Base-by-base conservation (phyloP, 2,329 filamentous ascomycete genomes). In the Harringtonia aguacate region DNA sequence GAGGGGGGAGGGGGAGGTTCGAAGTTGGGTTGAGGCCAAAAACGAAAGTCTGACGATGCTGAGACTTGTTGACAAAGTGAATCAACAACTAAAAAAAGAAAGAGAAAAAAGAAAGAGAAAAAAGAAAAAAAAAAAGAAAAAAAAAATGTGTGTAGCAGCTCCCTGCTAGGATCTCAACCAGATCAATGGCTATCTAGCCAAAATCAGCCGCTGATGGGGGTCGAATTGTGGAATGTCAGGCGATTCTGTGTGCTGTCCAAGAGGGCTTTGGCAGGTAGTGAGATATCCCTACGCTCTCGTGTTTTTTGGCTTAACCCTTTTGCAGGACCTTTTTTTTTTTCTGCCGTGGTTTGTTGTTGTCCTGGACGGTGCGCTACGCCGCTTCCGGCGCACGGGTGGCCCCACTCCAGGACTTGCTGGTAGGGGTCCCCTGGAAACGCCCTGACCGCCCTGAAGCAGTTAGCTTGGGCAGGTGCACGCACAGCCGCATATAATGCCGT, bases 301-400 rank as follows among this genome's bases (percentile, higher is more conserved):
- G 21, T 29, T 39, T 44, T 39, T 35, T 39, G 18, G 29, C 15
- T n/a, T n/a, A n/a, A n/a, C n/a, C n/a, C n/a, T 24, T 27, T 27
- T 27, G 24, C 28, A 30, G 28, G 27, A 28, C 35, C 28, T 36
- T 42, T 44, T 44, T 45, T 36, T 42, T 44, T 44, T 45, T 45
- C 28, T 40, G 39, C 41, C 35, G 24, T 34, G 36, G 39, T 40
- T 46, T 44, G 44, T 42, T 46, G 14, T 43, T 38, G 45, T 39
- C 34, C 39, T 36, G 42, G 39, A 45, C 39, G 2, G 4, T 4
- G 18, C 33, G 40, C 40, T 42, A 42, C 8, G 3, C 33, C 28
- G 24, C n/a, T 28, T 34, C 14, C 29, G 15, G 29, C 12, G 5
- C 22, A 22, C 20, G n/a, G 38, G 31, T 27, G 38, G 18, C 4